A percentile compares a stretch with the other conserved stretches of the same genome.
Evolutionary conservation across 2,329 filamentous ascomycete species (phyloP).

Genomic region (Claviceps humidiphila): DNA sequence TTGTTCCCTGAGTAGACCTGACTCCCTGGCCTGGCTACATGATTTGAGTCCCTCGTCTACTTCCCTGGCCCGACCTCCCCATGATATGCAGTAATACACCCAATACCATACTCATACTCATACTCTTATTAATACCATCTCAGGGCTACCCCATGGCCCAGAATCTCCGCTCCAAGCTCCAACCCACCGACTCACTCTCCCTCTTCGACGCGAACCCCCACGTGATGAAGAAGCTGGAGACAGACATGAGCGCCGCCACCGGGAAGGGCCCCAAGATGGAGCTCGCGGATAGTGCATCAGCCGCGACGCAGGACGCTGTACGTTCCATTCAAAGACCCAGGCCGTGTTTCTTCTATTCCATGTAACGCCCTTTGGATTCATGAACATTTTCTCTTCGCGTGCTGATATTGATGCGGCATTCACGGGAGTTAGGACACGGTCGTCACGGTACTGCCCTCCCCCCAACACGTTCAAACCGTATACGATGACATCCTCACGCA

Average conservation of each 20-base stretch:
- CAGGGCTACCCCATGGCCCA: slow-evolving; percentile 51
- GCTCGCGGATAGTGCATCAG: slow-evolving; percentile 29
- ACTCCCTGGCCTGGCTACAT: too few relatives aligned
- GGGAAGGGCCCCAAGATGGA: slow-evolving; percentile 33
- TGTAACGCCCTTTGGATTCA: background rate
- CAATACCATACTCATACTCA: too few relatives aligned
- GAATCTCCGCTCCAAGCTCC: slow-evolving; percentile 45
- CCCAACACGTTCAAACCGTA: slow-evolving; percentile 72
- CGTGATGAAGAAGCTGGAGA: slow-evolving; percentile 31
- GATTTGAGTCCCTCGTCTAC: background rate
- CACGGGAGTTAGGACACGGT: slow-evolving; percentile 53
- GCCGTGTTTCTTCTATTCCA: background rate
- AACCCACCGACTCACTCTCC: slow-evolving; percentile 34
- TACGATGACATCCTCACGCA: slow-evolving; percentile 56
- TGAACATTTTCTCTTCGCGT: background rate
- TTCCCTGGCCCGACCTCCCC: too few relatives aligned
- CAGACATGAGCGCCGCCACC: slow-evolving; percentile 31
- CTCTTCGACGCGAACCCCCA: slow-evolving; percentile 44
- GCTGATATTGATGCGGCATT: too few relatives aligned
- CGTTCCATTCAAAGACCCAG: slow-evolving; percentile 12
- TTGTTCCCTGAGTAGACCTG: too few relatives aligned
- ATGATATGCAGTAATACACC: too few relatives aligned
- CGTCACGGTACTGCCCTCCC: slow-evolving; percentile 81
- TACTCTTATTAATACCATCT: background rate
- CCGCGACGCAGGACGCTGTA: slow-evolving; percentile 41